These are phyloP conservation scores for Acanthamoeba healyi DNA, from an alignment of 208 protist species.

Conservation along the genomic window DNA sequence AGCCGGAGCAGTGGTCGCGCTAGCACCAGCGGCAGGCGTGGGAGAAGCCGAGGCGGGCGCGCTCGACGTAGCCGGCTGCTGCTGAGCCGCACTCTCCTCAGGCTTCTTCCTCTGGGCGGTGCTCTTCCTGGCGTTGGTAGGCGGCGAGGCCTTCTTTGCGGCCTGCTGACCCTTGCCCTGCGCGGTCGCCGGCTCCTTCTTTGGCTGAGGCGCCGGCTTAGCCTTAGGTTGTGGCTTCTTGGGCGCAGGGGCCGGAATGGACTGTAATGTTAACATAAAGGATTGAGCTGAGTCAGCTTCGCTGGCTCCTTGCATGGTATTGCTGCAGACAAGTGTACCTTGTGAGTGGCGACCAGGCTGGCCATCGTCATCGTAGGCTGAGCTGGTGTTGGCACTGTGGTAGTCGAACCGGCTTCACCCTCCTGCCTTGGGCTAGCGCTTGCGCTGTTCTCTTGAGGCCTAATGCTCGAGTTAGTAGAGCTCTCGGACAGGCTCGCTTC, in stretches of 20 bases:
- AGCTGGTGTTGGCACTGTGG: constrained; percentile 8
- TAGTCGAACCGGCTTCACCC: neutral
- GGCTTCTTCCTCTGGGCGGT: constrained; percentile 11
- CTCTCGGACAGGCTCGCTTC: too few species aligned
- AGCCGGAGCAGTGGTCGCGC: neutral
- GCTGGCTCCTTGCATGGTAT: neutral
- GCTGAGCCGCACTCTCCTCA: neutral
- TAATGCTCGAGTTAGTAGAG: too few species aligned
- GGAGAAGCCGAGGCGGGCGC: neutral
- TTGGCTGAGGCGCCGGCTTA: neutral
- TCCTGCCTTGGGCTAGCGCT: neutral
- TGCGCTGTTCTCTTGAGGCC: neutral
- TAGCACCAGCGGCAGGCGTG: neutral
- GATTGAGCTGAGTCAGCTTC: neutral
- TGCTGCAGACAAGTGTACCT: neutral
- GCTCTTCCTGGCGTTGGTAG: neutral
- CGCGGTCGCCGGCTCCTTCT: neutral
- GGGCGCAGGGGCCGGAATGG: neutral
- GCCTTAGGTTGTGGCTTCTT: neutral
- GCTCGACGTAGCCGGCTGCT: neutral
- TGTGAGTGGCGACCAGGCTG: constrained; percentile 42
- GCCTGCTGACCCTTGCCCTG: neutral
- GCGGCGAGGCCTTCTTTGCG: neutral
- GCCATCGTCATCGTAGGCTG: constrained; percentile 47
- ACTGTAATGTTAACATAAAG: neutral